Evolutionary conservation across 108 stramenopile species (phyloP).

Genomic region (Pseudonitzschia multiseries): DNA sequence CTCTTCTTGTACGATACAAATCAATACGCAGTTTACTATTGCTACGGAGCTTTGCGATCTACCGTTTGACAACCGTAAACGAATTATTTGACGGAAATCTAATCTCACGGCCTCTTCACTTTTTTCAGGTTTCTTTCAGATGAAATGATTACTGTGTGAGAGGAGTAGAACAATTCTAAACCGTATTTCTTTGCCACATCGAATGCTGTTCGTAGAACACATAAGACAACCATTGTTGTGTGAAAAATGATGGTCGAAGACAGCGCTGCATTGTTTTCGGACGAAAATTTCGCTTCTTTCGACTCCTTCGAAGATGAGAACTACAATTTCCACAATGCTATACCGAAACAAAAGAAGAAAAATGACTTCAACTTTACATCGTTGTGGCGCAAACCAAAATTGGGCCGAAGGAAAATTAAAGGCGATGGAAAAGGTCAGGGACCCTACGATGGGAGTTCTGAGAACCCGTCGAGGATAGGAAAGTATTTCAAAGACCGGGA

Average conservation of each 20-base stretch:
- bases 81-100: too few species aligned
- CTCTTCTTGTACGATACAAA: too few species aligned
- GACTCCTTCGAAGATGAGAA: not conserved
- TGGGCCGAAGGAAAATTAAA: not conserved
- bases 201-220: not conserved
- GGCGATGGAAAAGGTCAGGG: not conserved
- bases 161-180: not conserved
- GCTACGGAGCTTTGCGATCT: not conserved
- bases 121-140: too few species aligned
- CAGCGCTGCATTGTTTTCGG: not conserved
- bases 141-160: too few species aligned
- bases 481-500: not conserved
- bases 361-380: conserved; percentile 17
- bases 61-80: too few species aligned
- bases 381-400: conserved; percentile 15
- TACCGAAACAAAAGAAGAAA: not conserved
- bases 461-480: not conserved
- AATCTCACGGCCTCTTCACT: too few species aligned
- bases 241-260: conserved; percentile 1
- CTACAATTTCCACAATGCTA: not conserved
- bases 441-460: not conserved
- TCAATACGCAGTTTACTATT: too few species aligned
- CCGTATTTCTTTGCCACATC: not conserved
- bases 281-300: not conserved
- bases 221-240: not conserved